Evolutionary conservation across 805 yeast species (phyloP), one percentile per base, ranked within the genome.

Genomic region (Ogataea allantospora): DNA sequence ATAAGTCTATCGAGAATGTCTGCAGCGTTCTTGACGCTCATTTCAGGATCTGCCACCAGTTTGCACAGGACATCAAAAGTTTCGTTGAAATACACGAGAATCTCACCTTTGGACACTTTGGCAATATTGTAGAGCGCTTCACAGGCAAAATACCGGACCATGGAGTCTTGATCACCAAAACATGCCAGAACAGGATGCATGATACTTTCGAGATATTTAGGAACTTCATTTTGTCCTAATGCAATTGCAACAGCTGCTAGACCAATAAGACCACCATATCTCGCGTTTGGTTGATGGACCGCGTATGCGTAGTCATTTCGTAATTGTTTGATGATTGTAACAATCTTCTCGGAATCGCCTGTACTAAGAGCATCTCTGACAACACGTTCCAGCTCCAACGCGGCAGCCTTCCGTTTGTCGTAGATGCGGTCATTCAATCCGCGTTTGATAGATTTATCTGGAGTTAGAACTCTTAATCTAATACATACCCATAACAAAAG

Each of bases 191-290:
- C 95, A 0, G 99, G 97, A 44, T 87, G 93, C 46, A 93, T 78
- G 40, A 93, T 88, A 36, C 80, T 85, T 42, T 87, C 93, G 33
- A 93, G 63, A 53, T 87, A 91, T 40, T 68, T 67, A 0, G 96
- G 93, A 23, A 93, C 87, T 32, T 89, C 91, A 49, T 77, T 78
- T 27, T 75, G 73, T 2, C 98, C 97, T 20, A 93, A 64, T 0
- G 98, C 98, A 39, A 93, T 89, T 0, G 96, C 88, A 4, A 88
- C 93, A 9, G 96, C 95, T 5, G 98, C 99, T 13, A 93, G 67
- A 0, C 98, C 98, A 48, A 95, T 91, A 27, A 91, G 71, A 0
- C 98, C 97, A 12, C 99, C 99, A 69, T 88, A 89, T 51, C 96
- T 75, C 5, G 95, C 87, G 71, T 84, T 72, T 35, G 96, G 79